A percentile compares a stretch with the other conserved stretches of the same genome.
These are phyloP conservation scores for Amanita brunnescens DNA, from an alignment of 768 basidiomycete species.

Conservation along the genomic window DNA sequence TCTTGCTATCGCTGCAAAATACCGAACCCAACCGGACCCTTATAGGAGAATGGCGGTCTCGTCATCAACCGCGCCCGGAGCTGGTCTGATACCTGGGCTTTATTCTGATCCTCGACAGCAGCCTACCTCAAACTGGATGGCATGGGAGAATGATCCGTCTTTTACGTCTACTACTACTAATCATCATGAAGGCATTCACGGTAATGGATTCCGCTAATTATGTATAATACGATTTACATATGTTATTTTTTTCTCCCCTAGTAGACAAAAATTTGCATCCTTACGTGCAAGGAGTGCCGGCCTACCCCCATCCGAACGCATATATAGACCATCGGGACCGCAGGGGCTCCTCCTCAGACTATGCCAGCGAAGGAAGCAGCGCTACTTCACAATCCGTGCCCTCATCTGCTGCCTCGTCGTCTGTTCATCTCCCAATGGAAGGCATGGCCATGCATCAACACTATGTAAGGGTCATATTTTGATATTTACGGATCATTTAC, in stretches of 20 bases:
- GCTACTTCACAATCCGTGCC: constrained; percentile 34
- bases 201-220: constrained; percentile 8
- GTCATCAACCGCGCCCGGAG: constrained; percentile 6
- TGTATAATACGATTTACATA: constrained; percentile 17
- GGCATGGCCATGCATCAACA: not conserved
- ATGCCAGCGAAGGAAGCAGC: constrained; percentile 38
- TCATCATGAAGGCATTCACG: constrained; percentile 8
- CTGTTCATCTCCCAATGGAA: constrained; percentile 37
- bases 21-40: constrained; percentile 37
- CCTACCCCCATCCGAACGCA: constrained; percentile 4
- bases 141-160: constrained; percentile 11
- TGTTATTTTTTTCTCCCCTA: constrained; percentile 13
- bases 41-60: constrained; percentile 4
- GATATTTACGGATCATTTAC: constrained; percentile 18
- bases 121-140: constrained; percentile 11
- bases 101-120: constrained; percentile 10
- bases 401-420: constrained; percentile 48
- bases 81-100: constrained; percentile 11
- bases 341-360: constrained; percentile 25
- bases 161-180: constrained; percentile 1
- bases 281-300: constrained; percentile 1
- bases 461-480: constrained; percentile 10
- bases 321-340: constrained; percentile 15
- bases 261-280: constrained; percentile 10
- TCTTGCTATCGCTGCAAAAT: constrained; percentile 34